Conservation (phyloP, 1,284 basidiomycete species). For the Rhodofomes roseus region DNA sequence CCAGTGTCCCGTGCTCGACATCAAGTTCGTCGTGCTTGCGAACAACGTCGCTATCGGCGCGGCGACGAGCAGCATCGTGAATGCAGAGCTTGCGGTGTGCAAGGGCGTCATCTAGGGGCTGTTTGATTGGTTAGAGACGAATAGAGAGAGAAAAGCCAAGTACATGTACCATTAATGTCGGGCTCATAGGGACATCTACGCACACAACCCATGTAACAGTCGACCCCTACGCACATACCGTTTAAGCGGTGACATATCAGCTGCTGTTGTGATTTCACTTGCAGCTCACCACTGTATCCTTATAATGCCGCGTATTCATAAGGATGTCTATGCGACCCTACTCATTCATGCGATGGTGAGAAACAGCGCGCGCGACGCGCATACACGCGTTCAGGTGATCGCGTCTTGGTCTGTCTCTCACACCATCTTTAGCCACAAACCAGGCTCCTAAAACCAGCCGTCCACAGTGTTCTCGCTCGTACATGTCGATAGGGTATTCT, state of each 20-base stretch:
- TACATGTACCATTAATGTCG: conserved; percentile 11
- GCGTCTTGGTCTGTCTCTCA: background rate
- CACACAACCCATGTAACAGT: background rate
- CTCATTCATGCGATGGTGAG: too few relatives aligned
- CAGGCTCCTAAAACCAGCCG: background rate
- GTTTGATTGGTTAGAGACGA: conserved; percentile 22
- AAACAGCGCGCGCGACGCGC: background rate
- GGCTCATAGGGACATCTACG: background rate
- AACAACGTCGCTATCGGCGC: conserved; percentile 98
- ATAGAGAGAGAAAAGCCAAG: conserved; percentile 1
- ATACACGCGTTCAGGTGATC: background rate
- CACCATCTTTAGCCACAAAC: background rate
- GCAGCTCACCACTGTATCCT: background rate
- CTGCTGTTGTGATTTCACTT: background rate
- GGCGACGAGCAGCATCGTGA: conserved; percentile 96
- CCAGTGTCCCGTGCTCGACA: conserved; percentile 88
- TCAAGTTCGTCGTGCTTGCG: conserved; percentile 93
- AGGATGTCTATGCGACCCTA: too few relatives aligned
- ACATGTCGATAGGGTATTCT: too few relatives aligned
- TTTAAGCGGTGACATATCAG: too few relatives aligned
- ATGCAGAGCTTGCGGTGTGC: conserved; percentile 91
- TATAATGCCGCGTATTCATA: too few relatives aligned
- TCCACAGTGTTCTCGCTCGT: too few relatives aligned
- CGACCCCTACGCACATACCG: background rate
- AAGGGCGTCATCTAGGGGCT: conserved; percentile 56